phyloP scores from a whole-genome alignment of 2,329 filamentous ascomycete genomes.

The Pestalotiopsis fici region DNA sequence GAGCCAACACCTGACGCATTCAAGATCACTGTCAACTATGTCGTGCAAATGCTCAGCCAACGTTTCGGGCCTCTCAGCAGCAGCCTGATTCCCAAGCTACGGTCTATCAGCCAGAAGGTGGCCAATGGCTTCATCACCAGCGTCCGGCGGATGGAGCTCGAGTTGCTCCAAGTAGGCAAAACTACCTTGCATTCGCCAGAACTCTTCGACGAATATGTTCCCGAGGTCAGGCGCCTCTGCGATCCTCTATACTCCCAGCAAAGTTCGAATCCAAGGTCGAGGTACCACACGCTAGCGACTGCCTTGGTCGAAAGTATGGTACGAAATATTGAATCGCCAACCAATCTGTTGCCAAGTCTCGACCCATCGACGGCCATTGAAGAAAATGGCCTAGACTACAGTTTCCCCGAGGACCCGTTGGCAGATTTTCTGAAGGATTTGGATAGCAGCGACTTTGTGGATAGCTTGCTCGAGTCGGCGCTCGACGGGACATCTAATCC shows the following conservation, averaged over 20 bases:
- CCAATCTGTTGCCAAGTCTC: slow-evolving; percentile 13
- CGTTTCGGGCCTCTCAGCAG: slow-evolving; percentile 30
- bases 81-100: slow-evolving; percentile 33
- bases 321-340: slow-evolving; percentile 18
- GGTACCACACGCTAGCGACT: slow-evolving; percentile 43
- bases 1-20: slow-evolving; percentile 31
- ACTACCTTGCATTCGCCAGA: slow-evolving; percentile 38
- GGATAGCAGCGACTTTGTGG: slow-evolving; percentile 18
- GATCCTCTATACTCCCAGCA: slow-evolving; percentile 42
- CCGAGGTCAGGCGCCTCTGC: slow-evolving; percentile 40
- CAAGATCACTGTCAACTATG: slow-evolving; percentile 31
- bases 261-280: slow-evolving; percentile 32
- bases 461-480: slow-evolving; percentile 12
- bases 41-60: slow-evolving; percentile 37
- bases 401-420: slow-evolving; percentile 5
- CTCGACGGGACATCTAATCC: neutral
- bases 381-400: neutral
- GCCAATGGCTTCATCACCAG: slow-evolving; percentile 37
- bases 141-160: slow-evolving; percentile 50
- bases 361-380: neutral
- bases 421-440: slow-evolving; percentile 23
- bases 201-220: slow-evolving; percentile 44
- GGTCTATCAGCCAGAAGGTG: slow-evolving; percentile 35
- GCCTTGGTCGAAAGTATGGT: slow-evolving; percentile 42
- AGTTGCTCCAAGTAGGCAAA: slow-evolving; percentile 52